Conservation (phyloP, 2,329 filamentous ascomycete genomes). For the Neonectria ditissima region DNA sequence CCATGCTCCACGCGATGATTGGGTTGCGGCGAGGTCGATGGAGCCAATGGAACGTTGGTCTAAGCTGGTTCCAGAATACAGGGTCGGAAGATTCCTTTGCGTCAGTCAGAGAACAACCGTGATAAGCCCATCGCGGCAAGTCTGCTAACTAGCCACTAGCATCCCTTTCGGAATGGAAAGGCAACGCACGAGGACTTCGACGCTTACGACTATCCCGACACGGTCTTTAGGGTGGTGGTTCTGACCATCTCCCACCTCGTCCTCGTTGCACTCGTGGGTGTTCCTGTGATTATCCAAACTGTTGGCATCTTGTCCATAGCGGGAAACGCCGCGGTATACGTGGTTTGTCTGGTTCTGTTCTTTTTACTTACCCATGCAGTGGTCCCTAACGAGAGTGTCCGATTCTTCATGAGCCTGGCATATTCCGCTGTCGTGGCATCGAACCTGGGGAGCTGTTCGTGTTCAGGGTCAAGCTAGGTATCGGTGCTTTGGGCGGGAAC, state of each 20-base stretch:
- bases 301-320: constrained; percentile 7
- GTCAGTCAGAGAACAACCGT: background rate
- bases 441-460: constrained; percentile 4
- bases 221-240: background rate
- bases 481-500: background rate
- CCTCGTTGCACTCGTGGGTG: constrained; percentile 13
- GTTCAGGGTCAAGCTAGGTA: background rate
- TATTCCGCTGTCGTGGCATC: constrained; percentile 20
- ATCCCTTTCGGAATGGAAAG: background rate
- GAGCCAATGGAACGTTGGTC: background rate
- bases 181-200: background rate
- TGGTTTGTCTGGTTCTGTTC: constrained; percentile 14
- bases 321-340: constrained; percentile 15
- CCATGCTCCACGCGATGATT: background rate
- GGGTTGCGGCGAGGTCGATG: background rate
- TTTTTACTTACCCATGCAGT: constrained; percentile 5
- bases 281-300: constrained; percentile 17
- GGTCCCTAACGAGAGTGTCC: background rate
- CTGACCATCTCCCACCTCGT: constrained; percentile 1
- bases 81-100: background rate
- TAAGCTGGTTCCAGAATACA: background rate
- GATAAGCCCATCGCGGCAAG: background rate
- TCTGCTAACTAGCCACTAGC: background rate
- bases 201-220: background rate
- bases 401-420: constrained; percentile 10